Percentiles rank a stretch among this genome's conserved stretches.
Conservation (phyloP, 768 basidiomycete genomes). For the Postia placenta region DNA sequence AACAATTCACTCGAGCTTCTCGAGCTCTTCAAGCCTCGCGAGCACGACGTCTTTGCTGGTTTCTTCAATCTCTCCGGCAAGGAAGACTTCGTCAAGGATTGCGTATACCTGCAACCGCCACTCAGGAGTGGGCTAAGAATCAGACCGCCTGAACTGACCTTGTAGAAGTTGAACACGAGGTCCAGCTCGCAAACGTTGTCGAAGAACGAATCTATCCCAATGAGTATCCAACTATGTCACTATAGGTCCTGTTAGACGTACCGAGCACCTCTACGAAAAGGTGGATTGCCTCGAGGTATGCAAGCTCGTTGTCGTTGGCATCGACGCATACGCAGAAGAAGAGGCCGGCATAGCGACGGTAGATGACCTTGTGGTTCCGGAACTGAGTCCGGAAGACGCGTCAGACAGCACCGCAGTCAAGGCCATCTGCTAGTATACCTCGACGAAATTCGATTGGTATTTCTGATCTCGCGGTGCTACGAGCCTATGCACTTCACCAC, state of each 20-base stretch:
- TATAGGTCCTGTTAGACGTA: conserved; percentile 31
- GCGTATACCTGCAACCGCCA: conserved; percentile 73
- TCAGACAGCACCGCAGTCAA: not conserved
- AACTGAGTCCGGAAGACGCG: conserved; percentile 48
- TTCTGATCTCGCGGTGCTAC: conserved; percentile 98
- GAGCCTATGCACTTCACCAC: conserved; percentile 93
- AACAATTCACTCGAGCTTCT: conserved; percentile 81
- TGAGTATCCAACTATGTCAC: not conserved
- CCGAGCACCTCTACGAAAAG: conserved; percentile 97
- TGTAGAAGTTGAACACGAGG: conserved; percentile 98
- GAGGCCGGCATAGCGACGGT: conserved; percentile 92
- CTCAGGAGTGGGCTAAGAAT: not conserved
- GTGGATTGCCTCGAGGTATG: conserved; percentile 96
- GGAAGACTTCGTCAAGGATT: conserved; percentile 95
- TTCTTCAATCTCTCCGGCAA: conserved; percentile 98
- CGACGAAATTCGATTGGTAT: conserved; percentile 98
- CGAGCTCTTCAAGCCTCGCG: conserved; percentile 82
- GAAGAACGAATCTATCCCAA: conserved; percentile 84
- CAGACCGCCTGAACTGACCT: conserved; percentile 40
- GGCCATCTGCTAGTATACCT: conserved; percentile 48
- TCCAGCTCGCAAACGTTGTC: conserved; percentile 98
- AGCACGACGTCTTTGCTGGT: conserved; percentile 96
- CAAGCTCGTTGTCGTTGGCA: conserved; percentile 96
- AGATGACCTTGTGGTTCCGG: conserved; percentile 96
- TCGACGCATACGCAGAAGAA: conserved; percentile 99